Base-by-base conservation (phyloP, 441 rosid genomes). In the Melastoma candidum region DNA sequence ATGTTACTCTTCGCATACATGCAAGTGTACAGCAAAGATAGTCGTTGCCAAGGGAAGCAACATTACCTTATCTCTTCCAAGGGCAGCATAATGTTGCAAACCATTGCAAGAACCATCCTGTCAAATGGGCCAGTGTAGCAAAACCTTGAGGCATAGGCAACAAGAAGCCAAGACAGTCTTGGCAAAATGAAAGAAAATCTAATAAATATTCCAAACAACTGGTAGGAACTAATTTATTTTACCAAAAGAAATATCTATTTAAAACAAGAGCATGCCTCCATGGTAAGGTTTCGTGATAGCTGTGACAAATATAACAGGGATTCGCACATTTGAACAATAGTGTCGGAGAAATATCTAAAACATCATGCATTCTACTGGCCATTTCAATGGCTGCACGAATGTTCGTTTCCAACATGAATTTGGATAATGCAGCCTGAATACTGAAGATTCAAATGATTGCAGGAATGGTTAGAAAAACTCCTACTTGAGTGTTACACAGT, bases 21-120 rank as follows among this genome's bases (percentile, higher is more conserved):
- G 24, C 46, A 39, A 36, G 41, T 36, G 41, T 36, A 36, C 46
- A 9, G n/a, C 4, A 14, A 52, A 36, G 6, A 59, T 3, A 27
- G 41, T 25, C 22, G 45, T 49, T 53, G 50, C 24, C 43, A 63
- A 59, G 54, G 24, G 56, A 60, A 47, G 56, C 26, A 56, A 12
- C 47, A 52, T 48, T 76, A 89, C 99, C 76, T 75, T 83, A 78
- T 93, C 99, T 81, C 98, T 81, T 63, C 99, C 99, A 63, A 93
- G 95, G 25, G 98, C 99, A 57, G 99, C 99, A 77, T 93, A 93
- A 66, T 93, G 98, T 72, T 93, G 99, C 58, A 93, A 76, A 59
- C 99, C 99, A 73, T 93, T 93, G 82, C 99, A 93, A 49, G 98
- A 86, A 73, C 99, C 99, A 89, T 93, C 97, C 99, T 7, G n/a